A percentile compares a stretch with the other conserved stretches of the same genome.
Conservation (phyloP, 1,284 basidiomycete species). For the Heterobasidion irregulare region DNA sequence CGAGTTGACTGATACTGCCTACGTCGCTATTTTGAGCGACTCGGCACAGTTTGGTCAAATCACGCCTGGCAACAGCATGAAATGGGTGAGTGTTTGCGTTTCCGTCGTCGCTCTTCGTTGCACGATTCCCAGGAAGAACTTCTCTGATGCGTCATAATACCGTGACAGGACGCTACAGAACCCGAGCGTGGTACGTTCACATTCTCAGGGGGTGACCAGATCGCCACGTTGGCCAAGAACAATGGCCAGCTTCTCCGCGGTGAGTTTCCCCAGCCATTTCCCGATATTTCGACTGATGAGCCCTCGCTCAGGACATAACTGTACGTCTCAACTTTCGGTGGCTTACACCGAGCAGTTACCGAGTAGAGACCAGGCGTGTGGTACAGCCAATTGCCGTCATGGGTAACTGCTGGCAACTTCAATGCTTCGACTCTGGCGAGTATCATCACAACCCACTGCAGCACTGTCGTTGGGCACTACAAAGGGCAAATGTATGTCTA, state of each 20-base stretch:
- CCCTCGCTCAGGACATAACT: conserved; percentile 28
- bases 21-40: conserved; percentile 33
- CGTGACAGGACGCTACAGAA: conserved; percentile 40
- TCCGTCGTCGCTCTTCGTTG: neutral
- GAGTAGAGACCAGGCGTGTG: conserved; percentile 25
- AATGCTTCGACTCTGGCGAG: conserved; percentile 31
- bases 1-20: conserved; percentile 37
- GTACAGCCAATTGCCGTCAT: conserved; percentile 45
- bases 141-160: neutral
- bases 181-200: conserved; percentile 39
- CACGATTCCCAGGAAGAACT: neutral
- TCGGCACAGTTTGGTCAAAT: conserved; percentile 38
- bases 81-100: conserved; percentile 31
- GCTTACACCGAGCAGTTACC: neutral
- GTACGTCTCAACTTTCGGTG: conserved; percentile 8
- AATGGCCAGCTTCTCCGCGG: conserved; percentile 36
- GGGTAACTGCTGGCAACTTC: conserved; percentile 38
- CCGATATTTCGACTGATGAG: neutral
- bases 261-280: conserved; percentile 5
- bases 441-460: conserved; percentile 37
- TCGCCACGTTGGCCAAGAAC: conserved; percentile 36
- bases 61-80: conserved; percentile 48
- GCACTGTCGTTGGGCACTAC: conserved; percentile 38
- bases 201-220: conserved; percentile 34
- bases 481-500: conserved; percentile 38